phyloP scores from a whole-genome alignment of 139 green algal species.

The Coelastrella sp. region DNA sequence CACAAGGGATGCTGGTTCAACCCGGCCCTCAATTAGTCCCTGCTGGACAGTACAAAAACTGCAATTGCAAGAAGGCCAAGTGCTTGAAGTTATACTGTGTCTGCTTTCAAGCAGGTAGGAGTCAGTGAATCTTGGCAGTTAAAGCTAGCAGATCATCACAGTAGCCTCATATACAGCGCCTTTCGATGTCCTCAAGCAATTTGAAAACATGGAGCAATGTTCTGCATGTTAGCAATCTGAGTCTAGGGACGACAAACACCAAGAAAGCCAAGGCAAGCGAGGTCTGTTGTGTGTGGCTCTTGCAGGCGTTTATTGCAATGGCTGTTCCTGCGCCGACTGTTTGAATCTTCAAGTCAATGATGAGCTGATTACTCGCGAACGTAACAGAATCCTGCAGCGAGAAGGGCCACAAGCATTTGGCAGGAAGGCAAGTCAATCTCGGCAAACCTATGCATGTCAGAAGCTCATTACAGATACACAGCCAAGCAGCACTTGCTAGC shows the following conservation, averaged over 20 bases:
- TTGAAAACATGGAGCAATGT: not conserved
- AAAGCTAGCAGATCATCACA: no score
- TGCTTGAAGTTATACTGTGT: conserved; percentile 96
- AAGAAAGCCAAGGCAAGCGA: no score
- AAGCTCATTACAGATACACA: no score
- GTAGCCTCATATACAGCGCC: no score
- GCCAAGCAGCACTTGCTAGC: no score
- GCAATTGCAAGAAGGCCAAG: conserved; percentile 91
- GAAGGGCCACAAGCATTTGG: conserved; percentile 64
- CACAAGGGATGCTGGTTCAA: not conserved
- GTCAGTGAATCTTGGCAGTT: not conserved
- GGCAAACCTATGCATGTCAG: no score
- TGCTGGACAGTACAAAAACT: conserved; percentile 56
- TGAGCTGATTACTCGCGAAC: conserved; percentile 50
- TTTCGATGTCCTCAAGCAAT: no score
- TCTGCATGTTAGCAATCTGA: no score
- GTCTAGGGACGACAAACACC: no score
- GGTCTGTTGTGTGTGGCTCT: no score
- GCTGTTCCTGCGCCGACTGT: conserved; percentile 74
- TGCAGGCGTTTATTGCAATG: conserved; percentile 75
- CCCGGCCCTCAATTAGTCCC: not conserved
- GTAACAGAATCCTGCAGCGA: conserved; percentile 56
- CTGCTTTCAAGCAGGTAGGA: conserved; percentile 79
- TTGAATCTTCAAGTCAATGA: conserved; percentile 60
- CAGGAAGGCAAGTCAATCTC: no score